These are phyloP conservation scores for Neurospora intermedia DNA, from an alignment of 495 filamentous ascomycete species.

Conservation along the genomic window DNA sequence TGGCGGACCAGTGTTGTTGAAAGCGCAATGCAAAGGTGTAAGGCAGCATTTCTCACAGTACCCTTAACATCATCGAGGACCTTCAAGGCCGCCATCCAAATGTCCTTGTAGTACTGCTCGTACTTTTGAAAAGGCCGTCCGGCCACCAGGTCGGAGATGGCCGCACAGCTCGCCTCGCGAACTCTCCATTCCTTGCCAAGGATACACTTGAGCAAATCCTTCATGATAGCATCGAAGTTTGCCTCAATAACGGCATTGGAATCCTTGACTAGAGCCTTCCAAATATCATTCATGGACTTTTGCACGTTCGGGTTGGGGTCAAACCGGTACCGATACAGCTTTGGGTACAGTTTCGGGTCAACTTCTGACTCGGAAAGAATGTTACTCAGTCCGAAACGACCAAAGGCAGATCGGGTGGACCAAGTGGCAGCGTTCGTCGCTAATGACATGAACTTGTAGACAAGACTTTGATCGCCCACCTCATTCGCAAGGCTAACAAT, in stretches of 20 bases:
- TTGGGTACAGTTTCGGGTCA: constrained; percentile 89
- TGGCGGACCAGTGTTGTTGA: constrained; percentile 73
- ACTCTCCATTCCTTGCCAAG: constrained; percentile 86
- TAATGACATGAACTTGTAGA: constrained; percentile 95
- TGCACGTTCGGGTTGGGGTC: constrained; percentile 90
- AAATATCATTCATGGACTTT: constrained; percentile 93
- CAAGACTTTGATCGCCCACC: constrained; percentile 84
- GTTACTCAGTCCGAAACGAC: constrained; percentile 81
- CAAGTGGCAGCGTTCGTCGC: constrained; percentile 91
- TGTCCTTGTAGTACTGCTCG: constrained; percentile 69
- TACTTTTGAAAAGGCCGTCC: constrained; percentile 67
- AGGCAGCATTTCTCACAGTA: constrained; percentile 69
- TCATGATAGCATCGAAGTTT: constrained; percentile 77
- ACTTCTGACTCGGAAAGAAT: constrained; percentile 82
- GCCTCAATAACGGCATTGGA: constrained; percentile 57
- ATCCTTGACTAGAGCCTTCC: constrained; percentile 85
- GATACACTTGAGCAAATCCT: constrained; percentile 74
- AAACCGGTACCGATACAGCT: constrained; percentile 86
- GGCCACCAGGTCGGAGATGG: constrained; percentile 75
- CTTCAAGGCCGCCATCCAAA: constrained; percentile 74
- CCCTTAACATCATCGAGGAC: constrained; percentile 92
- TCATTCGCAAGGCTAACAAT: constrained; percentile 89
- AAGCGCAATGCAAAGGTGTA: constrained; percentile 69
- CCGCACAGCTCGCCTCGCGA: constrained; percentile 82
- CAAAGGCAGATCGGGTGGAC: constrained; percentile 90